Base-by-base conservation (phyloP, 78 protist genomes). In the Diacronema lutheri region DNA sequence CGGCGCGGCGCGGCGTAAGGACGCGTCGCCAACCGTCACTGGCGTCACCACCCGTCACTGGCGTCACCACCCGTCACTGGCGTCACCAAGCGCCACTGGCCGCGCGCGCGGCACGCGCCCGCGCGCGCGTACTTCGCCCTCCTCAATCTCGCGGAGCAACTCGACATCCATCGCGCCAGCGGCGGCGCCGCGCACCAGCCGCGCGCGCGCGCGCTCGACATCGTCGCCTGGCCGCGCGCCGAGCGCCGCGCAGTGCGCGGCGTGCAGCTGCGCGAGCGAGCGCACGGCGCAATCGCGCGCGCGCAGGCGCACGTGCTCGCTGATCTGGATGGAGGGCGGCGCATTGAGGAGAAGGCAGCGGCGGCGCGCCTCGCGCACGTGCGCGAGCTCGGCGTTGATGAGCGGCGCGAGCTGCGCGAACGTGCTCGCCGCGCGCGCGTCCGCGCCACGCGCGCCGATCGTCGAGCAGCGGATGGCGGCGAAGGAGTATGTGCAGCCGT, bases 301-400 rank as follows among this genome's bases (percentile, higher is more conserved):
- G 55, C 6, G 23, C 19, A 56, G 13, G 25, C 14, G 1, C 26
- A 26, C 57, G 73, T 20, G 26, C 7, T 7, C 33, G 33, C 37
- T 13, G n/a, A 80, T 1, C 31, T 57, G n/a, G 35, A 61, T 9
- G 14, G 23, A 9, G 46, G 46, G 37, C 12, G 82, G 71, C 31
- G n/a, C 35, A 11, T 4, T 9, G 20, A 69, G 41, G 29, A 4
- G 4, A 40, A 88, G 80, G 40, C 40, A 16, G 33, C 90, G 86
- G 62, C 85, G 84, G 13, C 90, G 85, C 61, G 90, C 56, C 80
- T 88, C 86, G 38, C 41, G 46, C 41, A 57, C 21, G 64, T 66
- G 26, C 38, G n/a, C 62, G 76, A 88, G 58, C 26, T 62, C 40
- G 33, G 76, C 64, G 83, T 81, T 88, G 57, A 88, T 33, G 58